A percentile compares a stretch with the other conserved stretches of the same genome.
phyloP scores from a whole-genome alignment of 2,329 filamentous ascomycete genomes.

The Clonostachys solani region DNA sequence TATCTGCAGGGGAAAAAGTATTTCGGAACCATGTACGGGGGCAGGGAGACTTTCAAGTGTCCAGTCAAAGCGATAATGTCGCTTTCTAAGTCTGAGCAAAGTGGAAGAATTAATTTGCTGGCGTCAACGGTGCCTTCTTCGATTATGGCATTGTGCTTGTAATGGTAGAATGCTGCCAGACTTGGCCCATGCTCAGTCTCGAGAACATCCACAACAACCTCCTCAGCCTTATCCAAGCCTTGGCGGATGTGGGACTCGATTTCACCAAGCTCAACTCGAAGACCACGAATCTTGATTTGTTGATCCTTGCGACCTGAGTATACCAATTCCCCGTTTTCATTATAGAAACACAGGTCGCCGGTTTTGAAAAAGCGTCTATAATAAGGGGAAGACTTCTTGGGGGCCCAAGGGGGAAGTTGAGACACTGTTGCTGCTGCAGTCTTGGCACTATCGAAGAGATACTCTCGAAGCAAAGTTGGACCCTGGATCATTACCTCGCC shows the following conservation, averaged over 20 bases:
- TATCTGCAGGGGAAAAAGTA: constrained; percentile 9
- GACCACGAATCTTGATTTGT: constrained; percentile 53
- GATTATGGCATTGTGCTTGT: background rate
- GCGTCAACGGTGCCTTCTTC: no score
- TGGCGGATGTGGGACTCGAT: constrained; percentile 5
- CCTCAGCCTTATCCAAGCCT: background rate
- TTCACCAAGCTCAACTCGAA: constrained; percentile 38
- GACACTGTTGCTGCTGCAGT: constrained; percentile 17
- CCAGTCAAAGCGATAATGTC: constrained; percentile 8
- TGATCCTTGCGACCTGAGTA: constrained; percentile 47
- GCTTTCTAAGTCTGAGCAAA: constrained; percentile 4
- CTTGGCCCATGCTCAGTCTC: background rate
- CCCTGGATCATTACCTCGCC: constrained; percentile 8
- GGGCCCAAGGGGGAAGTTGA: background rate
- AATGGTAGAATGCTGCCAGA: constrained; percentile 1
- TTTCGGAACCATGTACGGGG: constrained; percentile 10
- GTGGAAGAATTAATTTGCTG: background rate
- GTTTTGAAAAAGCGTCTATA: constrained; percentile 5
- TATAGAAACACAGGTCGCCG: constrained; percentile 4
- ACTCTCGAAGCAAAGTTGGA: constrained; percentile 39
- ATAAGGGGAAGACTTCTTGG: background rate
- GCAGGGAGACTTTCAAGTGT: constrained; percentile 5
- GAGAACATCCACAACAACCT: constrained; percentile 1
- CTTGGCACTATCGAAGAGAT: constrained; percentile 26
- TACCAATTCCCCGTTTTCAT: constrained; percentile 25